Conservation (phyloP, 2,329 filamentous ascomycete genomes). For the Fusarium keratoplasticum region DNA sequence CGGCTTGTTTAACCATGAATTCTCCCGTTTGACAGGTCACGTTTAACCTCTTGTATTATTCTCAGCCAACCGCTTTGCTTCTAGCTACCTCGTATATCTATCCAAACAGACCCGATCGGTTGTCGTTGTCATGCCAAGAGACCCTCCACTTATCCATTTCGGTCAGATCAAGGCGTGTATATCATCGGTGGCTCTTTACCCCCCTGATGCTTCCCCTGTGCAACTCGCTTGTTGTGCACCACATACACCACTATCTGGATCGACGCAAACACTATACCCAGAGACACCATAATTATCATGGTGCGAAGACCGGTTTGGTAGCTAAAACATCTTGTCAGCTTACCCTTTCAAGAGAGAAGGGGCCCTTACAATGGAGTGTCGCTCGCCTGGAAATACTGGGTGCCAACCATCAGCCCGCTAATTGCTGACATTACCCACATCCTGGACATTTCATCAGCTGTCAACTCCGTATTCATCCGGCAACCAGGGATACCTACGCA, state of each 20-base stretch:
- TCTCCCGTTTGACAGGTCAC: background rate
- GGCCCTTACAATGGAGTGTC: conserved; percentile 50
- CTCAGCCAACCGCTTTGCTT: background rate
- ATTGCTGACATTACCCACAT: conserved; percentile 62
- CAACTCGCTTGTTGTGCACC: conserved; percentile 5
- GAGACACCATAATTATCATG: conserved; percentile 8
- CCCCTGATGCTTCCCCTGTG: conserved; percentile 24
- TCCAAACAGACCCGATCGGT: background rate
- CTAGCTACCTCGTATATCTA: background rate
- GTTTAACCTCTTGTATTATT: background rate
- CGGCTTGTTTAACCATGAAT: background rate
- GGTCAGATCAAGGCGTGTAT: conserved; percentile 1
- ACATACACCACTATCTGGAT: background rate
- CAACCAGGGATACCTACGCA: background rate
- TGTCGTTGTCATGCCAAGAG: background rate
- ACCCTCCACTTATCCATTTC: background rate
- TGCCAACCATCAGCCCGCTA: conserved; percentile 60
- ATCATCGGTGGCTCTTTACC: background rate
- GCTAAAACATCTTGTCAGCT: background rate
- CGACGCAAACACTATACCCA: background rate
- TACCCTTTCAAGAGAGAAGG: background rate
- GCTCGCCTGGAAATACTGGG: conserved; percentile 57
- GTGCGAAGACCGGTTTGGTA: conserved; percentile 1
- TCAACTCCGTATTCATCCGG: background rate
- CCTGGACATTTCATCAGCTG: conserved; percentile 48